Conservation (phyloP, 2,329 filamentous ascomycete species). For the Aspergillus pseudoterreus region DNA sequence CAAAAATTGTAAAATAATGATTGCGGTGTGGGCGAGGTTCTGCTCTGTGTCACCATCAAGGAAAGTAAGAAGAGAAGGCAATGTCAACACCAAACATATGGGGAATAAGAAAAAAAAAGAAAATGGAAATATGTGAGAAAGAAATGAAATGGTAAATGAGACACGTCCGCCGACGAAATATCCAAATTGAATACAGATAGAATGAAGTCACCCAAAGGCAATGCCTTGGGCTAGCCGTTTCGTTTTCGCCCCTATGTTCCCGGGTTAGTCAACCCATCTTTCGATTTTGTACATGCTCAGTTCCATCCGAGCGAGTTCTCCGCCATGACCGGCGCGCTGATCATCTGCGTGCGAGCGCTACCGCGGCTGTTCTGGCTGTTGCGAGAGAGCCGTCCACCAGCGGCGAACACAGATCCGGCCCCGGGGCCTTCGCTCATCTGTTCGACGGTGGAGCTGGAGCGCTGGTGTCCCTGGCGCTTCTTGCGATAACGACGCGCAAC, state of each 20-base stretch:
- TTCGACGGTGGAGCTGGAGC: constrained; percentile 65
- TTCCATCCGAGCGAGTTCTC: constrained; percentile 97
- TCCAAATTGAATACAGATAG: constrained; percentile 19
- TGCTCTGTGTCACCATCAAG: constrained; percentile 17
- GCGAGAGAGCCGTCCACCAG: constrained; percentile 44
- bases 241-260: constrained; percentile 9
- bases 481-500: constrained; percentile 87
- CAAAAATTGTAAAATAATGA: constrained; percentile 16
- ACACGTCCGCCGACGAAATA: constrained; percentile 10
- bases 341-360: constrained; percentile 65
- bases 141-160: constrained; percentile 17
- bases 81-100: constrained; percentile 24
- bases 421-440: constrained; percentile 65
- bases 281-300: constrained; percentile 46
- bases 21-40: constrained; percentile 11
- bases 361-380: constrained; percentile 65
- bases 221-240: not conserved
- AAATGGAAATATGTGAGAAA: constrained; percentile 18
- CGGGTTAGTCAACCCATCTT: not conserved
- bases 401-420: constrained; percentile 34
- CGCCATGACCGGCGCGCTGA: constrained; percentile 84
- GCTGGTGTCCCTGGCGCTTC: constrained; percentile 73
- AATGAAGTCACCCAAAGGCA: constrained; percentile 18
- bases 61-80: constrained; percentile 16
- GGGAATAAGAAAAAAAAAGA: constrained; percentile 31